These are phyloP conservation scores for Aspergillaceae sp. DNA, from an alignment of 2,329 filamentous ascomycete species.

Conservation along the genomic window DNA sequence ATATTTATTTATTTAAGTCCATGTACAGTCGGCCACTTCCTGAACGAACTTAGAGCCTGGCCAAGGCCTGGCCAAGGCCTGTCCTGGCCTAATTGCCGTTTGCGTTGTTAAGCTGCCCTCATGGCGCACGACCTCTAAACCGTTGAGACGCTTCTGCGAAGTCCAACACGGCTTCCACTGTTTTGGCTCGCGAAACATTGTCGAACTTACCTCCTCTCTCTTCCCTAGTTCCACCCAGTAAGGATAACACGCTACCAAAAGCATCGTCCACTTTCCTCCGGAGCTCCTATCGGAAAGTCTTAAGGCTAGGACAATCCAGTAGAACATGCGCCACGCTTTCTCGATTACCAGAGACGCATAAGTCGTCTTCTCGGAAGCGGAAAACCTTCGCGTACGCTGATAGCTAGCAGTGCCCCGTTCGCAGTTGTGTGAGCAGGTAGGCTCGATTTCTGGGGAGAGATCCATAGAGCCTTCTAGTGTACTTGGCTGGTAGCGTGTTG, in stretches of 20 bases:
- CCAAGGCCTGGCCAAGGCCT: constrained; percentile 5
- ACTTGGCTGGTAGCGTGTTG: not conserved
- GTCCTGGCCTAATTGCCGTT: constrained; percentile 4
- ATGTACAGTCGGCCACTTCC: not conserved
- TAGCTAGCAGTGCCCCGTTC: constrained; percentile 10
- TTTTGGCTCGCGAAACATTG: constrained; percentile 1
- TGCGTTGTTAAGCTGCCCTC: constrained; percentile 5
- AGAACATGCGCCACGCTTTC: constrained; percentile 10
- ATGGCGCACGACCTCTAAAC: constrained; percentile 6
- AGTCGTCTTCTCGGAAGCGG: constrained; percentile 3
- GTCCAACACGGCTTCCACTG: constrained; percentile 4
- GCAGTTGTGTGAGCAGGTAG: constrained; percentile 10
- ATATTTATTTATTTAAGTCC: not conserved
- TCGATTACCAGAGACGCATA: constrained; percentile 8
- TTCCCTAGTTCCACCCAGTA: constrained; percentile 4
- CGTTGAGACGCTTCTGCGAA: constrained; percentile 6
- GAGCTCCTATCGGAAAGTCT: not conserved
- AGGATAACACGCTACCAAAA: not conserved
- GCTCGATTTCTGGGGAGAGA: constrained; percentile 4
- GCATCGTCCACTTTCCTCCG: not conserved
- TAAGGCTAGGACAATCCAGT: constrained; percentile 5
- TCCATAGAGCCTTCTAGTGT: constrained; percentile 1
- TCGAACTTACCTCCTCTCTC: constrained; percentile 4
- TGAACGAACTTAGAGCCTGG: constrained; percentile 8
- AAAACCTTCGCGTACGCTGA: constrained; percentile 4